Percentiles rank a stretch among this genome's conserved stretches.
phyloP scores from a whole-genome alignment of 2,329 filamentous ascomycete species.

The Stachybotrys chlorohalonatus region DNA sequence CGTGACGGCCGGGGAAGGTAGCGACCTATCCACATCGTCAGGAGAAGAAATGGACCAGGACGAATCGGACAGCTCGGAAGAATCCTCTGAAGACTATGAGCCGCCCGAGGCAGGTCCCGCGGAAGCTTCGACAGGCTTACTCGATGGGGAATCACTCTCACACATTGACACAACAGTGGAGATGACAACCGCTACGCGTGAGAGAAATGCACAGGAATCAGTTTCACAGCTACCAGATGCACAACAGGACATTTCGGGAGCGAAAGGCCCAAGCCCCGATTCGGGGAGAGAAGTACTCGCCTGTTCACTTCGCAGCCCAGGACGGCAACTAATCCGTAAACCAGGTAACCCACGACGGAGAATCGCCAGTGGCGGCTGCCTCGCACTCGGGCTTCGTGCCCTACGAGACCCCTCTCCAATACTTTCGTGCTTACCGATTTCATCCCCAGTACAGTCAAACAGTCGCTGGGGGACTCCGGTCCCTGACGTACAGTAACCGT shows the following conservation, averaged over 20 bases:
- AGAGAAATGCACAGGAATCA: conserved; percentile 14
- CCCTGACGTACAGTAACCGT: conserved; percentile 86
- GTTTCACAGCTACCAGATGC: conserved; percentile 11
- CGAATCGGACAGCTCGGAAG: conserved; percentile 16
- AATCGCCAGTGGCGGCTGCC: background rate
- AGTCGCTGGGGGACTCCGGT: conserved; percentile 71
- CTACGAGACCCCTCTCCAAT: conserved; percentile 75
- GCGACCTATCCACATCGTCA: background rate
- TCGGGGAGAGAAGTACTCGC: conserved; percentile 33
- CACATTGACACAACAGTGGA: background rate
- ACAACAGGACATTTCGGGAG: conserved; percentile 20
- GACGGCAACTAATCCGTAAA: background rate
- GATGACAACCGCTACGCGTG: conserved; percentile 4
- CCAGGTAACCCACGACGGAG: background rate
- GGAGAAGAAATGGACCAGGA: background rate
- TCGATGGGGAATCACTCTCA: background rate
- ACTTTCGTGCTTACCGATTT: conserved; percentile 84
- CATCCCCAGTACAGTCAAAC: conserved; percentile 65
- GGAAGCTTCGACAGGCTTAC: background rate
- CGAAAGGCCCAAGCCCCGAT: conserved; percentile 13
- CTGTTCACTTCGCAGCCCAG: background rate
- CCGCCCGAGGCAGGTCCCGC: conserved; percentile 34
- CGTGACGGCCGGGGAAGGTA: background rate
- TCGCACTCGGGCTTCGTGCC: conserved; percentile 31
- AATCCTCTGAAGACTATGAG: conserved; percentile 44